Evolutionary conservation across 139 green algal genomes (phyloP), one percentile per base, ranked within the genome.

Genomic region (Marvania coccoides): DNA sequence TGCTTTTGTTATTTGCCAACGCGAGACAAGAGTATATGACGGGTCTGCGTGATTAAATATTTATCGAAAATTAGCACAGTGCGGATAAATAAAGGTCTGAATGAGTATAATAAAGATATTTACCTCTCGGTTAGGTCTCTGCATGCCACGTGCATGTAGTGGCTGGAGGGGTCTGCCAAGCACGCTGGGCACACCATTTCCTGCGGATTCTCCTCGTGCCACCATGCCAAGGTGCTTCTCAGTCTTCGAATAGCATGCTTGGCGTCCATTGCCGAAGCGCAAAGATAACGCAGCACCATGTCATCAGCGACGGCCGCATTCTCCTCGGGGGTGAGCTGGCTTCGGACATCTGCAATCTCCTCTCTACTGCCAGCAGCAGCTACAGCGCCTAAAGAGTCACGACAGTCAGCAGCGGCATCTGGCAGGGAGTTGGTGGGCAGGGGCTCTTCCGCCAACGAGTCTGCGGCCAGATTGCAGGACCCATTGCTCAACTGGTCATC

Each of bases 111-210:
- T 35, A 34, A 6, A 33, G 15, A 56, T n/a, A 53, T 24, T 15
- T 6, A 15, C n/a, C n/a, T n/a, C n/a, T n/a, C 33, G 15, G 10
- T 4, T 3, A 61, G 31, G 67, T 79, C 74, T 54, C 66, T 59
- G 2, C 82, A 74, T 23, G 77, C 63, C 35, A 85, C 58, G 29
- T 91, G 83, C 86, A 91, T 88, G 82, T 90, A 91, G 64, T 92
- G 85, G 3, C 63, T 70, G 37, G 54, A 70, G 15, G 65, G 67
- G 34, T 81, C 51, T 15, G 33, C 14, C 5, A 39, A 46, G 48
- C 84, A 90, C 10, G 78, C 78, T 1, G 47, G 66, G 73, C 85
- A 91, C 31, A 73, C 38, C 15, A 89, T 64, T 4, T 61, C 14
- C 40, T 86, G 65, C 1, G 80, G 79, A 29, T 77, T 57, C 23